Conservation (phyloP, 1,284 basidiomycete genomes). For the Malassezia nana region DNA sequence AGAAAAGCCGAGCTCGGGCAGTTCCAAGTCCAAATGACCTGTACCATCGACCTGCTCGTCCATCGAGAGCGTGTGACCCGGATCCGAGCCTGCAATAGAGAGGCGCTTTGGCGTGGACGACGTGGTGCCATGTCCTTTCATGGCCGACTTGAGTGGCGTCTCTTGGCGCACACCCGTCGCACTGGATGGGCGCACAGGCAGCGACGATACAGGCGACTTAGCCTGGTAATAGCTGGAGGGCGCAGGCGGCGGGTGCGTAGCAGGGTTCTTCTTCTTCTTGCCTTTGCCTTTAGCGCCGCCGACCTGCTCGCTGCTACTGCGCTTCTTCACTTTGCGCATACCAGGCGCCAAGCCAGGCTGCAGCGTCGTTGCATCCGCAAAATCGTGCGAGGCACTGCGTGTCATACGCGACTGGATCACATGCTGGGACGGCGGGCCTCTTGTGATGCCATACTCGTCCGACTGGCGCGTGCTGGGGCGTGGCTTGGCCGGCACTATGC, state of each 20-base stretch:
- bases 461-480: slow-evolving; percentile 9
- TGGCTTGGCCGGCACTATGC: slow-evolving; percentile 15
- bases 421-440: background rate
- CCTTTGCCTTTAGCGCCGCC: background rate
- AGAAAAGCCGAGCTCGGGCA: slow-evolving; percentile 1
- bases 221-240: slow-evolving; percentile 20
- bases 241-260: slow-evolving; percentile 14
- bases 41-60: slow-evolving; percentile 40
- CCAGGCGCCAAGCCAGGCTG: background rate
- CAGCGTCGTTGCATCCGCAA: background rate
- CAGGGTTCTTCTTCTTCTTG: slow-evolving; percentile 18
- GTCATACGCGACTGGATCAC: background rate
- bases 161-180: background rate
- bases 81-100: background rate
- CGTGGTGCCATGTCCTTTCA: slow-evolving; percentile 12
- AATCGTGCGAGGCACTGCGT: slow-evolving; percentile 13
- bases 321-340: background rate
- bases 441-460: background rate
- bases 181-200: background rate
- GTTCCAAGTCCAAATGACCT: slow-evolving; percentile 29
- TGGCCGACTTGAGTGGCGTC: slow-evolving; percentile 9
- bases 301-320: slow-evolving; percentile 8
- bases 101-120: slow-evolving; percentile 1
- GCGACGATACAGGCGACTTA: background rate
- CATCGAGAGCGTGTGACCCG: slow-evolving; percentile 25